These are phyloP conservation scores for Microcyclosporella mali DNA, from an alignment of 2,329 filamentous ascomycete species.

Conservation along the genomic window DNA sequence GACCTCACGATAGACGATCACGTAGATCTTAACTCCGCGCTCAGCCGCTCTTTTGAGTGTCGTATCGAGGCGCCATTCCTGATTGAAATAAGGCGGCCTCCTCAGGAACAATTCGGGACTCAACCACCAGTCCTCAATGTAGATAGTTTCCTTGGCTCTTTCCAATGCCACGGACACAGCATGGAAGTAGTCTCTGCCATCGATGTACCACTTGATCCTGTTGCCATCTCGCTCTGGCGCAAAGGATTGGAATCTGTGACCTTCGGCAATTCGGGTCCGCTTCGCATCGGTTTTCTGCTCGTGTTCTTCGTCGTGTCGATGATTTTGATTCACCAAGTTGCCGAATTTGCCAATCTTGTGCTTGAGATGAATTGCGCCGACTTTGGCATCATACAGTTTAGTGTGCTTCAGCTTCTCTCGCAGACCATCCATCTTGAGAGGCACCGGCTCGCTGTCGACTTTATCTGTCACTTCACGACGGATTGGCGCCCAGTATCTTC, in stretches of 20 bases:
- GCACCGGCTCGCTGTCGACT: too few relatives aligned
- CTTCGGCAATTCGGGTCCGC: conserved; percentile 62
- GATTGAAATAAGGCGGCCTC: conserved; percentile 72
- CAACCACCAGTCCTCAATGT: conserved; percentile 96
- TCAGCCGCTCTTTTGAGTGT: conserved; percentile 83
- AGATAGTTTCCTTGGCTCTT: conserved; percentile 83
- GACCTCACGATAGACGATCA: conserved; percentile 85
- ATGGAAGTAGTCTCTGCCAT: conserved; percentile 91
- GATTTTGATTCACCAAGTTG: conserved; percentile 73
- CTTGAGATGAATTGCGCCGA: conserved; percentile 52
- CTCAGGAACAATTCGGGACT: conserved; percentile 83
- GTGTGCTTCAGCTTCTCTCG: conserved; percentile 18
- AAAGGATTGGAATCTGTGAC: conserved; percentile 81
- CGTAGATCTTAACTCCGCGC: conserved; percentile 86
- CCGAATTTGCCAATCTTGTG: conserved; percentile 58
- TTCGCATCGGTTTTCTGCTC: conserved; percentile 79
- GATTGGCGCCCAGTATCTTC: too few relatives aligned
- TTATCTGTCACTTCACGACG: too few relatives aligned
- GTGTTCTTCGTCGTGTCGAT: conserved; percentile 90
- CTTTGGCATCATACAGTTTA: conserved; percentile 20
- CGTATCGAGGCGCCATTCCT: conserved; percentile 81
- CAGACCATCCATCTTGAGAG: conserved; percentile 7
- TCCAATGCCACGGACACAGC: conserved; percentile 88
- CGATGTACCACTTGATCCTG: conserved; percentile 88
- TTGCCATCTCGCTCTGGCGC: conserved; percentile 83